Evolutionary conservation across 345 rosid genomes (phyloP).

Genomic region (Boechera stricta): DNA sequence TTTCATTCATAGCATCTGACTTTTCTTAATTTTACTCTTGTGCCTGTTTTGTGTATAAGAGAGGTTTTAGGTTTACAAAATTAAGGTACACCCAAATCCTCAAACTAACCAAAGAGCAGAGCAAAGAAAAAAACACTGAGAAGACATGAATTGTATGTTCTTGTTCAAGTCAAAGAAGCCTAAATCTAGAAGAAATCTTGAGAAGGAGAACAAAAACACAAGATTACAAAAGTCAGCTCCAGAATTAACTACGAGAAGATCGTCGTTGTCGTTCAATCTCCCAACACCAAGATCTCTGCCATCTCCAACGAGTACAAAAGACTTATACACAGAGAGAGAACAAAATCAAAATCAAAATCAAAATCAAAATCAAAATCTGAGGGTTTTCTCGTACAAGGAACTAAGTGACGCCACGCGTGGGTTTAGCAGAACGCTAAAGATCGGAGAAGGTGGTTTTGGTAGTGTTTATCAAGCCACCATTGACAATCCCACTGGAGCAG

Average conservation of each 20-base stretch:
- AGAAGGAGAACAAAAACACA: background rate
- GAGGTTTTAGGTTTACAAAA: background rate
- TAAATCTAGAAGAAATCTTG: background rate
- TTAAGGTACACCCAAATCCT: slow-evolving; percentile 24
- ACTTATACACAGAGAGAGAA: slow-evolving; percentile 63
- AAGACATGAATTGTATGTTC: slow-evolving; percentile 42
- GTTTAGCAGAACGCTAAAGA: slow-evolving; percentile 66
- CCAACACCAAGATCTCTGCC: slow-evolving; percentile 42
- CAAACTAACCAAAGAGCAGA: background rate
- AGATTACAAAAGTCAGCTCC: slow-evolving; percentile 59
- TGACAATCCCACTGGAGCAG: slow-evolving; percentile 44
- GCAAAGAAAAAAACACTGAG: background rate
- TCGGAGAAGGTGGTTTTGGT: slow-evolving; percentile 99
- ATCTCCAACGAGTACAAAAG: slow-evolving; percentile 63
- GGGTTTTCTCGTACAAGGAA: slow-evolving; percentile 70
- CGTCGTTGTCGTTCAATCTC: slow-evolving; percentile 14
- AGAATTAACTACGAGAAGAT: slow-evolving; percentile 38
- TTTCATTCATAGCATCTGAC: slow-evolving; percentile 35
- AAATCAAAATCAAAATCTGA: slow-evolving; percentile 57
- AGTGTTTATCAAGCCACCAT: slow-evolving; percentile 83
- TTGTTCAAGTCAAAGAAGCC: slow-evolving; percentile 38
- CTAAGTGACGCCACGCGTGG: slow-evolving; percentile 73
- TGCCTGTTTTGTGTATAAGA: slow-evolving; percentile 23
- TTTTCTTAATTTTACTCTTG: background rate
- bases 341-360: slow-evolving; percentile 59